Conservation (phyloP, 176 grass and related monocot species). For the Musa beccarii region DNA sequence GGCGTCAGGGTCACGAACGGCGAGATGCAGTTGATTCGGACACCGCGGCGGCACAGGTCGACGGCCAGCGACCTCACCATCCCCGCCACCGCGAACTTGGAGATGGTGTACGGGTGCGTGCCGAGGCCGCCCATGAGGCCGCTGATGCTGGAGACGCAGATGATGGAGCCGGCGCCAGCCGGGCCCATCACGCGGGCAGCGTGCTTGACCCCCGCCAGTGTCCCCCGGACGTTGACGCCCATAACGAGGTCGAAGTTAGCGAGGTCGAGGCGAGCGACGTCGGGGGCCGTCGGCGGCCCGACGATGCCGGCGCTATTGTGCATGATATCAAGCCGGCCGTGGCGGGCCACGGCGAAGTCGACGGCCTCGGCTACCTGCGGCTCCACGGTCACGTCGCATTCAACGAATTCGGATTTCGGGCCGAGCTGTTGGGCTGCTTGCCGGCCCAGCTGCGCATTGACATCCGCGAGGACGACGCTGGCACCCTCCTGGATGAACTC, state of each 20-base stretch:
- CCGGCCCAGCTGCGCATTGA: constrained; percentile 32
- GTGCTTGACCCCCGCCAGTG: constrained; percentile 83
- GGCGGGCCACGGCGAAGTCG: constrained; percentile 43
- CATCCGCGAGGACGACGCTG: constrained; percentile 53
- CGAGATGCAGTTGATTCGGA: constrained; percentile 88
- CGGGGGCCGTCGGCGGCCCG: constrained; percentile 20
- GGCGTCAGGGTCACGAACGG: constrained; percentile 66
- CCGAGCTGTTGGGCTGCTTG: constrained; percentile 32
- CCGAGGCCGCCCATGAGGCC: constrained; percentile 72
- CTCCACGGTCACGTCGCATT: constrained; percentile 63
- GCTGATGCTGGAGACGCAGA: constrained; percentile 73
- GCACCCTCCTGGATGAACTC: constrained; percentile 66
- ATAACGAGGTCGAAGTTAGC: constrained; percentile 54
- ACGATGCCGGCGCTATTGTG: constrained; percentile 72
- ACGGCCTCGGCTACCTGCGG: constrained; percentile 46
- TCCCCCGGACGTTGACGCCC: constrained; percentile 59
- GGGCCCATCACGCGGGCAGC: constrained; percentile 58
- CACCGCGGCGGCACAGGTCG: constrained; percentile 51
- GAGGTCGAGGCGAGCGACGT: constrained; percentile 43
- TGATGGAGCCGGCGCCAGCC: constrained; percentile 41
- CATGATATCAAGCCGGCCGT: constrained; percentile 64
- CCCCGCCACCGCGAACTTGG: constrained; percentile 65
- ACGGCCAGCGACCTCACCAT: constrained; percentile 47
- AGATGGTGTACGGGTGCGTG: constrained; percentile 69
- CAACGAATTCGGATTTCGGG: constrained; percentile 38